A percentile compares a stretch with the other conserved stretches of the same genome.
phyloP scores from a whole-genome alignment of 116 monocot species.

The Trichopus zeylanicus region DNA sequence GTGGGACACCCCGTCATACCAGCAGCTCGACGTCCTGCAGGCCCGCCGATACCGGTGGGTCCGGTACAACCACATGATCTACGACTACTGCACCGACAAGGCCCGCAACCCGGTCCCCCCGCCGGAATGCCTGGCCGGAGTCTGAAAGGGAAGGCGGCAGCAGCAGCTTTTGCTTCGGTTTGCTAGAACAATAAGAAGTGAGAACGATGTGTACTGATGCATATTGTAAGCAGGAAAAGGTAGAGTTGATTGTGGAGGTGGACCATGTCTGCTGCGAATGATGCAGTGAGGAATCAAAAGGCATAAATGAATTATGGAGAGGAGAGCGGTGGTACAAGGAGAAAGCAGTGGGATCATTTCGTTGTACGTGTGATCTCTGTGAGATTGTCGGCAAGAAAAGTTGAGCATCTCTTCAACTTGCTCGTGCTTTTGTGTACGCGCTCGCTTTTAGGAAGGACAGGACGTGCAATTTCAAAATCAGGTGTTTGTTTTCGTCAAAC shows the following conservation, averaged over 20 bases:
- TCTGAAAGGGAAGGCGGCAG: not conserved
- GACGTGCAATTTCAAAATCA: too few species aligned
- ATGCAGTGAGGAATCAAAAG: not conserved
- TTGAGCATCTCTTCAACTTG: too few species aligned
- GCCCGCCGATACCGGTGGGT: constrained; percentile 20
- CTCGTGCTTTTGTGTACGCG: too few species aligned
- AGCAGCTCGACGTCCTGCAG: constrained; percentile 13
- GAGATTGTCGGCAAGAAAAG: not conserved
- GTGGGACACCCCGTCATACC: constrained; percentile 18
- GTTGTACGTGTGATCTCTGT: not conserved
- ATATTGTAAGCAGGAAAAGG: too few species aligned
- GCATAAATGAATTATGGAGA: not conserved
- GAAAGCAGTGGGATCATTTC: not conserved
- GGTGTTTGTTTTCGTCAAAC: too few species aligned
- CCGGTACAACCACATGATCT: constrained; percentile 23
- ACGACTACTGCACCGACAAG: constrained; percentile 29
- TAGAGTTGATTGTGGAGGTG: too few species aligned
- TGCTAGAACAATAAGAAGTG: not conserved
- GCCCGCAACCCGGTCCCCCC: not conserved
- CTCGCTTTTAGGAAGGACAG: too few species aligned
- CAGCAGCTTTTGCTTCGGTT: not conserved
- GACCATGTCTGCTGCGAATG: too few species aligned
- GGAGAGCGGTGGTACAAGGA: not conserved
- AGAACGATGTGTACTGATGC: not conserved
- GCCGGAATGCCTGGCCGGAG: constrained; percentile 3